A percentile compares a stretch with the other conserved stretches of the same genome.
These are phyloP conservation scores for Ascochyta fabae DNA, from an alignment of 2,329 filamentous ascomycete genomes.

Conservation along the genomic window DNA sequence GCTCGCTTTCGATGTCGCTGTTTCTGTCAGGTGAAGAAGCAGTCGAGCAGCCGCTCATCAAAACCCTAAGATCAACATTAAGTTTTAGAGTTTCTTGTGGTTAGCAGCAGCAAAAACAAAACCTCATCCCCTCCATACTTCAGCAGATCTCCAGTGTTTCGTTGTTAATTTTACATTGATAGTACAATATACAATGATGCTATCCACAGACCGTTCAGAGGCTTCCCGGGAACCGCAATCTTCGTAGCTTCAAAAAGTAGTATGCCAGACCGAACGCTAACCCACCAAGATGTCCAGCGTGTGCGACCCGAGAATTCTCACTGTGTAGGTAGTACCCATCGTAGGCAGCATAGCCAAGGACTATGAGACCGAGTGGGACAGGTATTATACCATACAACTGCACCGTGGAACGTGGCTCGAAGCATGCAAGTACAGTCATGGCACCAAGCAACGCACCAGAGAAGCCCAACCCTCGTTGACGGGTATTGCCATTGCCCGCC, in stretches of 20 bases:
- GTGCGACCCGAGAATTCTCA: conserved; percentile 38
- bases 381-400: conserved; percentile 48
- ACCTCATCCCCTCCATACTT: background rate
- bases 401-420: conserved; percentile 46
- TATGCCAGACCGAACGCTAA: conserved; percentile 48
- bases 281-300: conserved; percentile 56
- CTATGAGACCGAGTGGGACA: conserved; percentile 50
- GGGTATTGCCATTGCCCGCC: conserved; percentile 8
- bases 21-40: no score
- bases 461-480: conserved; percentile 36
- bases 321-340: conserved; percentile 50
- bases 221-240: conserved; percentile 7
- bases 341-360: conserved; percentile 44
- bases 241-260: conserved; percentile 26
- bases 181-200: background rate
- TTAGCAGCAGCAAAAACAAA: no score
- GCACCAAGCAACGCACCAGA: conserved; percentile 53
- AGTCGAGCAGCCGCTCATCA: no score
- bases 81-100: no score
- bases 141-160: background rate
- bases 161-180: background rate
- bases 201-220: background rate
- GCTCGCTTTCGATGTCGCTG: no score
- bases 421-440: conserved; percentile 47
- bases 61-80: no score